Evolutionary conservation across 306 rosid species (phyloP), one percentile per base, ranked within the genome.

Genomic region (Vigna trinervia): DNA sequence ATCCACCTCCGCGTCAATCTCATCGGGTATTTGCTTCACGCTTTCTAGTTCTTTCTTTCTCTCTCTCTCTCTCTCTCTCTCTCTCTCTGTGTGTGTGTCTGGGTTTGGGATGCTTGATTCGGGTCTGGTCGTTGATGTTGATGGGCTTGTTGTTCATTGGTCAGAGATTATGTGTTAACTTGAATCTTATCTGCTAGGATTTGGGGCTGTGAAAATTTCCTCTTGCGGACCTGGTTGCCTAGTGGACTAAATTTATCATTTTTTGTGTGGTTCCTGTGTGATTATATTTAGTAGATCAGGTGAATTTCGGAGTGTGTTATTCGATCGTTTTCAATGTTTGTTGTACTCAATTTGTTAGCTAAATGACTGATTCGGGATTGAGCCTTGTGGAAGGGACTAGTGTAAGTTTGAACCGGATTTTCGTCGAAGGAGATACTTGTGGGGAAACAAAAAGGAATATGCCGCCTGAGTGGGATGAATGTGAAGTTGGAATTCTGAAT

Each of bases 1-100:
- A 80, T 89, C 77, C 92, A 88, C 65, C 78, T 93, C 80, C 93
- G 95, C 19, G 87, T 91, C 38, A 93, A 93, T 79, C 83, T 93
- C 75, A 74, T 93, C 72, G 98, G 96, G 98, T 93, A 80, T n/a
- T 57, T 22, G 9, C 5, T 20, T 56, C 30, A 20, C 36, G 23
- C 61, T 41, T 41, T 14, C 19, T 12, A 4, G 7, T 48, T 48
- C n/a, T 14, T 7, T 48, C 6, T 14, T 6, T 12, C 15, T 46
- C 52, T 13, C 5, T 12, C 51, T 12, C 51, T 45, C 50, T 45
- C 1, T 12, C 14, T 46, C n/a, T 38, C 36, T 32, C 36, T 28
- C 32, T 28, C 32, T 28, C 5, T 20, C 1, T 20, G 22, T 20
- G 22, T 20, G 22, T 22, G 23, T 22, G 23, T 22, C 1, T 30